These are phyloP conservation scores for Carpinus fangiana DNA, from an alignment of 306 rosid species.

Conservation along the genomic window DNA sequence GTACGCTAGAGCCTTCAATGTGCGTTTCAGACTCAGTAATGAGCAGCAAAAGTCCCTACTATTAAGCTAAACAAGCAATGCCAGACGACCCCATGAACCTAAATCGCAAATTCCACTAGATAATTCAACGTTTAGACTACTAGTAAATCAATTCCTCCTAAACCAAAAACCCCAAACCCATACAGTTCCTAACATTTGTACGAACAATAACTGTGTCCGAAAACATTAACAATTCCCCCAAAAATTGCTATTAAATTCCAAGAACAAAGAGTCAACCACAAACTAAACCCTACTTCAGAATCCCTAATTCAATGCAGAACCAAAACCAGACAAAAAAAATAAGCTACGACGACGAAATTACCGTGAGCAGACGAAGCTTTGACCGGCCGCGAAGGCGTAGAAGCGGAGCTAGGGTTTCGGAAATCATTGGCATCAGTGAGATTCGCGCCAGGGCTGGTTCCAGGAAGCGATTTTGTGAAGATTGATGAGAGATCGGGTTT, in stretches of 20 bases:
- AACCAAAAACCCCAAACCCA: neutral
- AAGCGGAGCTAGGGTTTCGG: slow-evolving; percentile 33
- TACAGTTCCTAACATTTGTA: neutral
- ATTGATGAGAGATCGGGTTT: slow-evolving; percentile 34
- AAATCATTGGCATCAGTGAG: neutral
- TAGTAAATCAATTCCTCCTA: neutral
- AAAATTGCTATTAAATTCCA: neutral
- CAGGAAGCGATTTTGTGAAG: slow-evolving; percentile 9
- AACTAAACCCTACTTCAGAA: neutral
- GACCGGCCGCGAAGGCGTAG: slow-evolving; percentile 29
- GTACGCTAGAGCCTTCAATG: too few species aligned
- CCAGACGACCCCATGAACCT: neutral
- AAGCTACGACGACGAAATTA: neutral
- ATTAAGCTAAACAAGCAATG: neutral
- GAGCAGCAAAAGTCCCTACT: too few species aligned
- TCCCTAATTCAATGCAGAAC: neutral
- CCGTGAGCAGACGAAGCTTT: slow-evolving; percentile 24
- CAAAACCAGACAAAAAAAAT: neutral
- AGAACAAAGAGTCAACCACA: slow-evolving; percentile 11
- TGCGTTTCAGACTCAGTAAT: too few species aligned
- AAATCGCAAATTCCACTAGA: neutral
- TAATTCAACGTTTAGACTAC: neutral
- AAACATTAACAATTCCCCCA: too few species aligned
- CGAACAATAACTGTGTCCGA: neutral
- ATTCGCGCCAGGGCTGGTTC: slow-evolving; percentile 1